Base-by-base conservation (phyloP, 78 protist genomes). In the Dictyostelium capitatum region DNA sequence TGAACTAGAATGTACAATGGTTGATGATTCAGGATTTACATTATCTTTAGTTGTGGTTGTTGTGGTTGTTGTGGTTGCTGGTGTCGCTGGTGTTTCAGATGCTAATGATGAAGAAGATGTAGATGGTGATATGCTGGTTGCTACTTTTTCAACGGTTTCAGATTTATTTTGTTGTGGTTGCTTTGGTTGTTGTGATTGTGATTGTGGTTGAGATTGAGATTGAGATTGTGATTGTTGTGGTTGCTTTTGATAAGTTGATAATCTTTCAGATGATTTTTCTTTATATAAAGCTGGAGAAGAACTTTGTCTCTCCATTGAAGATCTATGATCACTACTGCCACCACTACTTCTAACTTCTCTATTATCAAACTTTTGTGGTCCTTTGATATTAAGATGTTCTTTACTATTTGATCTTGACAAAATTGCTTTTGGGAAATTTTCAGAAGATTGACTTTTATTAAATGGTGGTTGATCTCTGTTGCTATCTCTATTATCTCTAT, bases 331-430 rank as follows among this genome's bases (percentile, higher is more conserved):
- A 25, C 70, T 53, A n/a, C n/a, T n/a, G n/a, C n/a, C n/a, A 19
- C 62, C 28, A 56, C 28, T 6, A n/a, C 23, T 28, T 57, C 67
- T 59, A 20, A 7, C n/a, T 7, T 57, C 67, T 57, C 67, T 57
- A 23, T 57, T 57, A 25, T 62, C 70, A 23, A 25, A 62, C 28
- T 62, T 62, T 25, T 62, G 70, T 62, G 70, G 70, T 25, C 70
- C 70, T 25, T 62, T 62, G 28, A 62, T 62, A 25, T 62, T 30
- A 62, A 62, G 70, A 62, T 62, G 70, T 62, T 62, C 70, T 62
- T 62, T 62, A 62, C 70, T 62, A 25, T 62, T 62, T 62, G 70
- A 62, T 62, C 70, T 62, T 23, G 70, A 62, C 23, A 62, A 62
- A 62, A 62, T 62, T 62, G 70, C 37, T 62, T 23, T 62, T 23